Percentiles rank a stretch among this genome's conserved stretches.
Evolutionary conservation across 768 basidiomycete species (phyloP).

Genomic region (Tricholoma matsutake): DNA sequence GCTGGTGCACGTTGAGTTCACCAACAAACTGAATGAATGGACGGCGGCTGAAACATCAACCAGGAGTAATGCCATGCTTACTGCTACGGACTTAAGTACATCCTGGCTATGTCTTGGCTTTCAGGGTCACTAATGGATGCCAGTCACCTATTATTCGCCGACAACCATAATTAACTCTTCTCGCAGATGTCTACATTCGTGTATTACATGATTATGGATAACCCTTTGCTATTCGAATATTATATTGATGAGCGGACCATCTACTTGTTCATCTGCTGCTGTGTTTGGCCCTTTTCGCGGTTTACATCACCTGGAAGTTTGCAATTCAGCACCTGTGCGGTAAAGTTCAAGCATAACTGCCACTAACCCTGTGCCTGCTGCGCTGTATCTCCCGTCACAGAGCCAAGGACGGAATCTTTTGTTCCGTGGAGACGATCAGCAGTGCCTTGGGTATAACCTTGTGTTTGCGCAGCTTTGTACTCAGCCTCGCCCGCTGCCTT

Average conservation of each 20-base stretch:
- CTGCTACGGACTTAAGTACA: too few species aligned
- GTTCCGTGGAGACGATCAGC: constrained; percentile 41
- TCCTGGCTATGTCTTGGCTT: too few species aligned
- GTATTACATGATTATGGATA: neutral
- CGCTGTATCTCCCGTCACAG: constrained; percentile 43
- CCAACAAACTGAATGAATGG: too few species aligned
- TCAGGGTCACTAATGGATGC: too few species aligned
- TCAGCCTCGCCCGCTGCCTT: constrained; percentile 43
- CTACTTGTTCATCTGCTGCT: constrained; percentile 31
- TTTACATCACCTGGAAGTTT: constrained; percentile 42
- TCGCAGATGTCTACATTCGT: neutral
- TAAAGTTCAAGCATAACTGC: neutral
- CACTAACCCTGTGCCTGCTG: constrained; percentile 39
- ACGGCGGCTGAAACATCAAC: too few species aligned
- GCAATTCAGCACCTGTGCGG: neutral
- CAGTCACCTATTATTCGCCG: too few species aligned
- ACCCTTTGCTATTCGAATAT: neutral
- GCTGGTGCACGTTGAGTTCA: too few species aligned
- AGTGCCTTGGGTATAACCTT: constrained; percentile 46
- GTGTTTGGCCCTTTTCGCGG: constrained; percentile 51
- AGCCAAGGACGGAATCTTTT: constrained; percentile 45
- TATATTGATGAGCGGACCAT: neutral
- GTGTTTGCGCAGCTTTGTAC: constrained; percentile 40
- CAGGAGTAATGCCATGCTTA: too few species aligned
- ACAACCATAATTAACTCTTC: too few species aligned